phyloP scores from a whole-genome alignment of 2,329 filamentous ascomycete genomes.

The Paraphoma sp. region DNA sequence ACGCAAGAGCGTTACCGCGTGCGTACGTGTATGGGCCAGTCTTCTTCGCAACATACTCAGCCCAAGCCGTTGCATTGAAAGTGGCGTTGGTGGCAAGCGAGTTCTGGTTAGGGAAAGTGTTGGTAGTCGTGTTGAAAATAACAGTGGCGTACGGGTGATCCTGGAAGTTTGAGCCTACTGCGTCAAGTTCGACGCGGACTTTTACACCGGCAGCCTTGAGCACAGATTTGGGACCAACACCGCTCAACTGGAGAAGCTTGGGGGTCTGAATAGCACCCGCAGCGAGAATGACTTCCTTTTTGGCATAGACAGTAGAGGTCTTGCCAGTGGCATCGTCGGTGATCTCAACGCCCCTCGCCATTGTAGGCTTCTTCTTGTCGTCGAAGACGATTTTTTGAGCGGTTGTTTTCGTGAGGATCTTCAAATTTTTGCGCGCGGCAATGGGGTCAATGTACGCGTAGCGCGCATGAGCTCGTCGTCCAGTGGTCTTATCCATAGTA shows the following conservation, averaged over 20 bases:
- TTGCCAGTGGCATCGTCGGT: conserved; percentile 21
- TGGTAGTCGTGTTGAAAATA: conserved; percentile 28
- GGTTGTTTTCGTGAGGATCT: conserved; percentile 30
- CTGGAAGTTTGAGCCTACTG: conserved; percentile 45
- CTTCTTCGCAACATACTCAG: conserved; percentile 38
- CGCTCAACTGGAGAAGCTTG: conserved; percentile 55
- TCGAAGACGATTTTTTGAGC: conserved; percentile 30
- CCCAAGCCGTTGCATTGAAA: conserved; percentile 40
- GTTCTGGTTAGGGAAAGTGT: conserved; percentile 31
- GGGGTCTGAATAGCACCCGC: conserved; percentile 64
- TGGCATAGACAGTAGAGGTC: conserved; percentile 25
- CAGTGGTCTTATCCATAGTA: conserved; percentile 35
- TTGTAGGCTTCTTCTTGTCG: conserved; percentile 15
- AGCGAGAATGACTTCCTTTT: conserved; percentile 64
- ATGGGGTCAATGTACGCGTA: conserved; percentile 42
- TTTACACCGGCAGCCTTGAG: conserved; percentile 37
- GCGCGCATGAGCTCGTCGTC: conserved; percentile 19
- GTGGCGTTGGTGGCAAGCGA: conserved; percentile 35
- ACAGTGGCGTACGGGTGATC: conserved; percentile 34
- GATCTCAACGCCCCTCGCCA: conserved; percentile 27
- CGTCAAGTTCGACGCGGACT: conserved; percentile 34
- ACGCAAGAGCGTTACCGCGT: conserved; percentile 32
- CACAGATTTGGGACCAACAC: conserved; percentile 37
- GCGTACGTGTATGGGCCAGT: conserved; percentile 39
- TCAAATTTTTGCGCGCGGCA: conserved; percentile 28